Evolutionary conservation across 257 asterid genomes (phyloP).

Genomic region (Handroanthus guayacan): DNA sequence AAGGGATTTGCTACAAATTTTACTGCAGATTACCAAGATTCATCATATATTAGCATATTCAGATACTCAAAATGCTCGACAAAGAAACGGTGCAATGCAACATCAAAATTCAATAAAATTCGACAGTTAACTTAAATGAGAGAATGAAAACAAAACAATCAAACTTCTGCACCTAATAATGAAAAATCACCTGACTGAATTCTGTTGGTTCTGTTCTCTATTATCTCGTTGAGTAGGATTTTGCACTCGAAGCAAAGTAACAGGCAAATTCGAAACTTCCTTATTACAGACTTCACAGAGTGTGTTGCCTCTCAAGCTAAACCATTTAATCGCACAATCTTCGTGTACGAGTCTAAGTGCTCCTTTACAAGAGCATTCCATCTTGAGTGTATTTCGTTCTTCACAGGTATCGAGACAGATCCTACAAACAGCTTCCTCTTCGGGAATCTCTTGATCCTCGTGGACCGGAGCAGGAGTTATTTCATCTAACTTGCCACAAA

Average conservation of each 20-base stretch:
- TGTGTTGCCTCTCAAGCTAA: conserved; percentile 66
- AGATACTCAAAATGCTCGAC: neutral
- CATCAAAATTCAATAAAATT: no score
- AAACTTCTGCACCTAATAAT: neutral
- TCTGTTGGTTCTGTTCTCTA: conserved; percentile 50
- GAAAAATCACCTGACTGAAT: conserved; percentile 46
- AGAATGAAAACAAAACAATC: no score
- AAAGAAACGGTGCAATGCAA: neutral
- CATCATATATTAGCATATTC: neutral
- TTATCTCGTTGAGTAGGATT: conserved; percentile 47
- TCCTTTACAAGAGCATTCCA: conserved; percentile 98
- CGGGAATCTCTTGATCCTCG: conserved; percentile 92
- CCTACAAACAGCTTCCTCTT: conserved; percentile 97
- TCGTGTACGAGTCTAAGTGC: conserved; percentile 75
- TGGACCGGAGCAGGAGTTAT: conserved; percentile 62
- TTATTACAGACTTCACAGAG: conserved; percentile 81
- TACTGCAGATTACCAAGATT: no score
- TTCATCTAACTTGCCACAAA: conserved; percentile 58
- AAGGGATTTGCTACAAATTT: no score
- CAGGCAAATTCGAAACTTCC: conserved; percentile 86
- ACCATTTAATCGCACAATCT: conserved; percentile 95
- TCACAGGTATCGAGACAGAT: conserved; percentile 86
- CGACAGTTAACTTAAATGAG: no score
- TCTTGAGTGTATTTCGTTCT: conserved; percentile 73
- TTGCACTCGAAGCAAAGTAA: conserved; percentile 76